Evolutionary conservation across 306 rosid species (phyloP).

Genomic region (Corylus avellana): DNA sequence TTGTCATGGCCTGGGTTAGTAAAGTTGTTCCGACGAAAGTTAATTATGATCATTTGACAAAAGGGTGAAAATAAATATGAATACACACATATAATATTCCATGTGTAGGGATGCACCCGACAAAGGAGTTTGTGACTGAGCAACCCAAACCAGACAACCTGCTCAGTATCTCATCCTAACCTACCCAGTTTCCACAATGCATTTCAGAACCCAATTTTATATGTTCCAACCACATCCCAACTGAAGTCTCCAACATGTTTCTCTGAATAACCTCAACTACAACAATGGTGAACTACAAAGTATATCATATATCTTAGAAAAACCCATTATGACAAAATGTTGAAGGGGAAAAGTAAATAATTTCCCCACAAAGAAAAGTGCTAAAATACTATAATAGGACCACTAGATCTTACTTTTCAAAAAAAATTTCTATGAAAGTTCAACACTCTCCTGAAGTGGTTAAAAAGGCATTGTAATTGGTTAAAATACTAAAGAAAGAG

Average conservation of each 20-base stretch:
- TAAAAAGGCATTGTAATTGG: no score
- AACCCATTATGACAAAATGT: background rate
- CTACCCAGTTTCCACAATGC: background rate
- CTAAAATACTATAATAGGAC: no score
- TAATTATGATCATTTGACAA: background rate
- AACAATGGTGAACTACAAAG: background rate
- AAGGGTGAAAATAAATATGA: background rate
- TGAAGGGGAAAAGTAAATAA: background rate
- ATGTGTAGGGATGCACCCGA: background rate
- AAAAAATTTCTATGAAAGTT: no score
- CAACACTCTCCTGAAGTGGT: no score
- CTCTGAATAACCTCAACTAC: background rate
- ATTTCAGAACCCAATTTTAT: background rate
- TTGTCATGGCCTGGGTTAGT: conserved; percentile 1
- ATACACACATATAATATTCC: background rate
- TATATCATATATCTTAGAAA: background rate
- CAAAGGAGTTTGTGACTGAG: background rate
- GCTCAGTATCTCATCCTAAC: background rate
- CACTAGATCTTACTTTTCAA: no score
- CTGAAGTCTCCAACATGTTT: background rate
- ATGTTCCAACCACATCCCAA: background rate
- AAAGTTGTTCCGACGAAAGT: background rate
- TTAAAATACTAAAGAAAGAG: no score
- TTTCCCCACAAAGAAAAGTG: no score
- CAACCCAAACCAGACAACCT: background rate